Base-by-base conservation (phyloP, 352 stramenopile species). In the Phytophthora megakarya region DNA sequence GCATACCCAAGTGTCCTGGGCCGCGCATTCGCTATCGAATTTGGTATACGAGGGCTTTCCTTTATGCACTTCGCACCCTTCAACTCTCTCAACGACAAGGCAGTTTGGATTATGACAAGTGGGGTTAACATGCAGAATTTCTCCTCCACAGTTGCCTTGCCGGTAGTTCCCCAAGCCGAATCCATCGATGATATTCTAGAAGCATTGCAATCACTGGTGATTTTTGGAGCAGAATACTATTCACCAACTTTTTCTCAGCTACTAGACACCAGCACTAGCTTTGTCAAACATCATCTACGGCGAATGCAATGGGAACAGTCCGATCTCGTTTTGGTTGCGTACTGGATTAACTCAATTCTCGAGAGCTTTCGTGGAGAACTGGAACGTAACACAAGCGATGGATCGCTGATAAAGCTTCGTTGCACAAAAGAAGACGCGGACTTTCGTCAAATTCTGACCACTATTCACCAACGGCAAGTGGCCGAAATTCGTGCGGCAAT, bases 101-200 rank as follows among this genome's bases (percentile, higher is more conserved):
- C 47, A 6, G 22, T 28, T 3, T 65, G 46, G 46, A 32, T 39
- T 43, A n/a, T n/a, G n/a, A n/a, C n/a, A n/a, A n/a, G n/a, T n/a
- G n/a, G n/a, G n/a, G n/a, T n/a, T n/a, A n/a, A 58, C 33, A 52
- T 65, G 35, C 23, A 45, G 30, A 65, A 58, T 16, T 54, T 62
- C 13, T 62, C 44, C 3, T 42, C 22, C n/a, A 25, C 54, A 10
- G 42, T 40, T 46, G 3, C n/a, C n/a, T n/a, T n/a, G n/a, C 26
- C 44, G 13, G 42, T 33, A 8, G n/a, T 22, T 25, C 40, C 40
- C 3, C 18, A 8, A 18, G 22, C 40, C 5, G 26, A 16, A 28
- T n/a, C n/a, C n/a, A n/a, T n/a, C n/a, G n/a, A n/a, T n/a, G n/a
- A n/a, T n/a, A n/a, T n/a, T n/a, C n/a, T 58, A 6, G 56, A 56